These are phyloP conservation scores for Paramecium pentaurelia DNA, from an alignment of 73 alveolate genomes.

Conservation along the genomic window DNA sequence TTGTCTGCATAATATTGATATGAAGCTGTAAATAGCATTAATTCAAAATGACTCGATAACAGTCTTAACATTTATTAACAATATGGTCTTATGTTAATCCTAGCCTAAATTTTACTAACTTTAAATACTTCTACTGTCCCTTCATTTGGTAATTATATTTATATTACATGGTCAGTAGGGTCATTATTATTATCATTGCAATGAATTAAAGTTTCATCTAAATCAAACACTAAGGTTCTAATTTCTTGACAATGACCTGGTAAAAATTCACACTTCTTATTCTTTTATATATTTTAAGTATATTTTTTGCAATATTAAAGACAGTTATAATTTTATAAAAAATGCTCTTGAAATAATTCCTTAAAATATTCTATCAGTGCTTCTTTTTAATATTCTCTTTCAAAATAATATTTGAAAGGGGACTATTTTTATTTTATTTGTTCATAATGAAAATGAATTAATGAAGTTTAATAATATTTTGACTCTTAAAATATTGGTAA, in stretches of 20 bases:
- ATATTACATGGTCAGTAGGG: not conserved
- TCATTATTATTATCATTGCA: conserved; percentile 40
- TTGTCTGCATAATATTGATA: conserved; percentile 90
- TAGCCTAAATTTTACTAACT: not conserved
- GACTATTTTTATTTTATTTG: not conserved
- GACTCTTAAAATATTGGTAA: not conserved
- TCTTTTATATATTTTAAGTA: not conserved
- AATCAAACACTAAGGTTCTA: conserved; percentile 41
- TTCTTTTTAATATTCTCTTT: not conserved
- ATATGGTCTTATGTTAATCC: conserved; percentile 72
- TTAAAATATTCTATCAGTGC: not conserved
- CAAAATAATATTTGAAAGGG: not conserved
- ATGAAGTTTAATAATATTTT: not conserved
- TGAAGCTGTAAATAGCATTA: conserved; percentile 92
- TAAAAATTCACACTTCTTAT: not conserved
- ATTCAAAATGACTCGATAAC: conserved; percentile 74
- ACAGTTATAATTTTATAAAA: not conserved
- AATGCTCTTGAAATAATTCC: not conserved
- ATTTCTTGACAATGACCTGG: not conserved
- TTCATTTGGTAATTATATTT: not conserved
- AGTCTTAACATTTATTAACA: conserved; percentile 73
- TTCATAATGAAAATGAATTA: not conserved
- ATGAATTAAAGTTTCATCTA: conserved; percentile 58
- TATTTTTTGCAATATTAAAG: not conserved
- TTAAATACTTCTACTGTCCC: not conserved